These are phyloP conservation scores for Globisporangium mamillatum DNA, from an alignment of 352 stramenopile genomes.

Conservation along the genomic window DNA sequence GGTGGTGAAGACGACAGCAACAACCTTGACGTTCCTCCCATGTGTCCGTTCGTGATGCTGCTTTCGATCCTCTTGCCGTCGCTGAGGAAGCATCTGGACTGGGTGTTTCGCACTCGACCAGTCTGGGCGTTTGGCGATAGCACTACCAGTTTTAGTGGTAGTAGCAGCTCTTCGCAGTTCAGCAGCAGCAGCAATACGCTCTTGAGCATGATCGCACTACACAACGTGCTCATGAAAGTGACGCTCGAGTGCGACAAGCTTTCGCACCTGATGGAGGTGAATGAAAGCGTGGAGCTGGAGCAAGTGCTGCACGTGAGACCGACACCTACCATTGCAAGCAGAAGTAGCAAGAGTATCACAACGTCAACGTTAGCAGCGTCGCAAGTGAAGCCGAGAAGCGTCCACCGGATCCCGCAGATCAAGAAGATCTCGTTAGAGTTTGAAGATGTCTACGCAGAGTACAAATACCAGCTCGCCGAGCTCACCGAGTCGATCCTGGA, in stretches of 20 bases:
- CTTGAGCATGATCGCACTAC: slow-evolving; percentile 42
- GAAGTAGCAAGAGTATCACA: not conserved
- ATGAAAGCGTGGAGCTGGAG: slow-evolving; percentile 36
- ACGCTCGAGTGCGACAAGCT: slow-evolving; percentile 27
- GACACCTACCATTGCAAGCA: not conserved
- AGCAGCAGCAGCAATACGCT: slow-evolving; percentile 2
- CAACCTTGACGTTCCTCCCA: not conserved
- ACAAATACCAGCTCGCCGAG: slow-evolving; percentile 49
- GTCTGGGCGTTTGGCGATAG: slow-evolving; percentile 26
- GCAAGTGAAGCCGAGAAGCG: not conserved
- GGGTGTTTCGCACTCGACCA: slow-evolving; percentile 33
- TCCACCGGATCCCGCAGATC: slow-evolving; percentile 36
- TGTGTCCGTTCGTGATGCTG: slow-evolving; percentile 63
- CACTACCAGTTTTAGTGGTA: not conserved
- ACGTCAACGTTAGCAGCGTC: not conserved
- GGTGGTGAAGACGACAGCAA: not conserved
- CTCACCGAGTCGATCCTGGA: slow-evolving; percentile 58
- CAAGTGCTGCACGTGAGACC: slow-evolving; percentile 1
- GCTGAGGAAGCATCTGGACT: slow-evolving; percentile 57
- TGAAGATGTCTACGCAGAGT: slow-evolving; percentile 39
- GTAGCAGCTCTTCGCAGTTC: slow-evolving; percentile 2
- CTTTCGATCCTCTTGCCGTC: slow-evolving; percentile 53
- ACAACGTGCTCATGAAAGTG: slow-evolving; percentile 40
- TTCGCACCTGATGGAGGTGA: slow-evolving; percentile 42
- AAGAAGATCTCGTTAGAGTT: slow-evolving; percentile 56